These are phyloP conservation scores for Jackrogersella multiformis DNA, from an alignment of 495 filamentous ascomycete species.

Conservation along the genomic window DNA sequence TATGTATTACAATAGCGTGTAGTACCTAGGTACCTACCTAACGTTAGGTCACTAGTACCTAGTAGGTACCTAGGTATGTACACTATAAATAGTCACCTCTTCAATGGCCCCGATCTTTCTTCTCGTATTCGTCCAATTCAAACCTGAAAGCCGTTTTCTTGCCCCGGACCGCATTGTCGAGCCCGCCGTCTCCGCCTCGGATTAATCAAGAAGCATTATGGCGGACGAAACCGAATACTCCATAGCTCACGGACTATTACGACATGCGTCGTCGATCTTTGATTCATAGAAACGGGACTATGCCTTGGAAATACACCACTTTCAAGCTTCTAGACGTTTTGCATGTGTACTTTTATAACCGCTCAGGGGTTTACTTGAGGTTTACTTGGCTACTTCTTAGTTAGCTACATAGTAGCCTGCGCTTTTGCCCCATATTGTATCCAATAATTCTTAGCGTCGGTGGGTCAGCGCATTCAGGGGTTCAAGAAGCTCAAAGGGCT, in stretches of 20 bases:
- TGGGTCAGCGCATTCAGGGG: conserved; percentile 30
- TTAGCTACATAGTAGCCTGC: neutral
- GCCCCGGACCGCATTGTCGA: conserved; percentile 10
- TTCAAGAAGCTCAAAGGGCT: conserved; percentile 11
- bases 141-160: conserved; percentile 24
- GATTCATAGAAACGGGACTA: conserved; percentile 14
- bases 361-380: conserved; percentile 33
- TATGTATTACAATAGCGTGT: no score
- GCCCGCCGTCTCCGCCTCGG: conserved; percentile 19
- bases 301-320: conserved; percentile 16
- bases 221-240: conserved; percentile 4
- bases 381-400: no score
- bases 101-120: neutral
- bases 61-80: neutral
- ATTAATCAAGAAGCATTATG: conserved; percentile 5
- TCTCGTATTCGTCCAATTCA: conserved; percentile 23
- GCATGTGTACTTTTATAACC: conserved; percentile 9
- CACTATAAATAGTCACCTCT: conserved; percentile 22
- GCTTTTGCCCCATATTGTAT: conserved; percentile 23
- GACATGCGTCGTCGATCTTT: conserved; percentile 30
- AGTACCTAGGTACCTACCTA: neutral
- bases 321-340: conserved; percentile 22
- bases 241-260: conserved; percentile 17
- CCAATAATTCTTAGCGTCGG: conserved; percentile 27
- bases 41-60: neutral